Percentiles rank a stretch among this genome's conserved stretches.
These are phyloP conservation scores for Leucaena leucocephala DNA, from an alignment of 306 rosid genomes.

Conservation along the genomic window DNA sequence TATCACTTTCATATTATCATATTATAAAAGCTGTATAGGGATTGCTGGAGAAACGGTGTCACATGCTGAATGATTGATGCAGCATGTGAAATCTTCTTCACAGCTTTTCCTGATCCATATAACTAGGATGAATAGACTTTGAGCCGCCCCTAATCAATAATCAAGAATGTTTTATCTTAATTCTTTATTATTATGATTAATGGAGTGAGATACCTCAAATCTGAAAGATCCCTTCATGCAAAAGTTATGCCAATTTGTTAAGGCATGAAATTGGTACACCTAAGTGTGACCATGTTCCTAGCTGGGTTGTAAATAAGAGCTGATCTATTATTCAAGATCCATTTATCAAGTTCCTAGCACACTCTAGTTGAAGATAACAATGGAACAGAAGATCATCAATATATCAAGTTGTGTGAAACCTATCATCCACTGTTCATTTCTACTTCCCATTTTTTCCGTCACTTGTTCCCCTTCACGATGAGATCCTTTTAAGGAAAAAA, in stretches of 20 bases:
- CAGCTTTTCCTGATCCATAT: not conserved
- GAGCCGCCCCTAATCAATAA: not conserved
- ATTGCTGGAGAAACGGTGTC: not conserved
- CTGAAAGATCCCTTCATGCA: not conserved
- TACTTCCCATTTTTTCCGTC: not conserved
- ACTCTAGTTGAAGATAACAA: not conserved
- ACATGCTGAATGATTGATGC: not conserved
- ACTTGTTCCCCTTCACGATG: not conserved
- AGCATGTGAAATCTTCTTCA: constrained; percentile 6
- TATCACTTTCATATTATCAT: not conserved
- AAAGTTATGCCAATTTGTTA: not conserved
- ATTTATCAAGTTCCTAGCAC: too few relatives aligned
- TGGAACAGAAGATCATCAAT: not conserved
- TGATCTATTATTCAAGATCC: not conserved
- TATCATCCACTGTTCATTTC: not conserved
- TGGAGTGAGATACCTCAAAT: not conserved
- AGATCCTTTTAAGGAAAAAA: not conserved
- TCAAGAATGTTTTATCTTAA: not conserved
- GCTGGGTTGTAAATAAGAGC: not conserved
- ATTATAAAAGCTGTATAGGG: not conserved
- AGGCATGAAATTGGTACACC: not conserved
- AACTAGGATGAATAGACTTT: not conserved
- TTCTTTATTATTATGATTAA: not conserved
- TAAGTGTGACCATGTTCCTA: not conserved
- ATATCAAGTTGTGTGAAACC: not conserved